Evolutionary conservation across 2,329 filamentous ascomycete species (phyloP).

Genomic region (Cercospora sojina): DNA sequence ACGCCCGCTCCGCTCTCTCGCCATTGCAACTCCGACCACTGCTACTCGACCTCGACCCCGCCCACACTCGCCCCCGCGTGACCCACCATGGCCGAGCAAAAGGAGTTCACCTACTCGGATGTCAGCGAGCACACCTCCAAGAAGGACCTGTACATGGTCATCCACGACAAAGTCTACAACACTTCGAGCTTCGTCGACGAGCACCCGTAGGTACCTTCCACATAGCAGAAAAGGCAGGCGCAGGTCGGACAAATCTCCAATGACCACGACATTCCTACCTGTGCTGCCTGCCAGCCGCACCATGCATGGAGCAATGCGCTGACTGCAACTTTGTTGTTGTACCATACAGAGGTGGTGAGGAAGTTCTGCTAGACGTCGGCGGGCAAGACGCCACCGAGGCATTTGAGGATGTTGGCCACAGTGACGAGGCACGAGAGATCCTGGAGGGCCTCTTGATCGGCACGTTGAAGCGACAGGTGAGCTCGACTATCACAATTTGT

Average conservation of each 20-base stretch:
- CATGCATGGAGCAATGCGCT: background rate
- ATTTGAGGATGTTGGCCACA: conserved; percentile 99
- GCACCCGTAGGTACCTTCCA: conserved; percentile 70
- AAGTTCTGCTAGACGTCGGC: conserved; percentile 92
- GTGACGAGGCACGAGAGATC: conserved; percentile 95
- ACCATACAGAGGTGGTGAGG: conserved; percentile 80
- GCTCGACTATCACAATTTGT: too few relatives aligned
- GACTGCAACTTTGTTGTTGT: conserved; percentile 8
- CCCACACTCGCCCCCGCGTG: background rate
- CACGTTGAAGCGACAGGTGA: conserved; percentile 75
- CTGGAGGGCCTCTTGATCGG: conserved; percentile 75
- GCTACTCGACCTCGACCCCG: background rate
- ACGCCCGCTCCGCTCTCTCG: background rate
- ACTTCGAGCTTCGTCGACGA: conserved; percentile 87
- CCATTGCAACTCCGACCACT: background rate
- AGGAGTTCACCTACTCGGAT: conserved; percentile 73
- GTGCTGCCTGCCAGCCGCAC: background rate
- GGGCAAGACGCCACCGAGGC: conserved; percentile 97
- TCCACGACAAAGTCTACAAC: conserved; percentile 98
- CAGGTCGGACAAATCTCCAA: background rate
- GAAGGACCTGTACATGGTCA: conserved; percentile 87
- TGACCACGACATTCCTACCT: conserved; percentile 2
- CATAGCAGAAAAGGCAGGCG: background rate
- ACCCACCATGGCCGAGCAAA: conserved; percentile 53
- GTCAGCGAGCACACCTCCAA: conserved; percentile 84